Conservation (phyloP, 257 asterid genomes). For the Lycium barbarum region DNA sequence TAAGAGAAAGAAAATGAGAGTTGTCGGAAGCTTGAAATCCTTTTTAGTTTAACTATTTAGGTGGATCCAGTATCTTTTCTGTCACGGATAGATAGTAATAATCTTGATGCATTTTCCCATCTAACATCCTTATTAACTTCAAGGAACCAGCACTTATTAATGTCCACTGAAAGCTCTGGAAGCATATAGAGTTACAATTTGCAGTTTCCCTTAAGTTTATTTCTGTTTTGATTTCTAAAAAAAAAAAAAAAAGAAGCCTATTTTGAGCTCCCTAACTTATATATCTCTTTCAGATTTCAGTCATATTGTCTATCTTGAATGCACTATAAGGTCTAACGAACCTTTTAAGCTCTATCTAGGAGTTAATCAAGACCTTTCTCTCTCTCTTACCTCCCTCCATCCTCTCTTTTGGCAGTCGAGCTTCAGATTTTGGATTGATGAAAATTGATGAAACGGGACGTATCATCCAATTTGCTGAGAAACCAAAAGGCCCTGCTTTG, state of each 20-base stretch:
- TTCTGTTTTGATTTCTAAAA: background rate
- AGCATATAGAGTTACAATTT: background rate
- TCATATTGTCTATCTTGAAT: slow-evolving; percentile 8
- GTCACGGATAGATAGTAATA: background rate
- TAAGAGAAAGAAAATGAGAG: background rate
- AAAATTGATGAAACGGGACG: slow-evolving; percentile 78
- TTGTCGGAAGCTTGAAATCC: background rate
- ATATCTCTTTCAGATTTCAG: background rate
- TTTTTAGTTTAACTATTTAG: background rate
- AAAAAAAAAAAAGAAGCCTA: too few relatives aligned
- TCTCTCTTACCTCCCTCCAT: background rate
- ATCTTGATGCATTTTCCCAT: slow-evolving; percentile 1
- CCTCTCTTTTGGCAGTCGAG: slow-evolving; percentile 65
- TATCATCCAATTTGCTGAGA: slow-evolving; percentile 80
- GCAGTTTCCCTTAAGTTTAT: background rate
- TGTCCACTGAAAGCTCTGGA: slow-evolving; percentile 18
- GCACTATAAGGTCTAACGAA: background rate
- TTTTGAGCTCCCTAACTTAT: background rate
- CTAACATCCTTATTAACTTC: background rate
- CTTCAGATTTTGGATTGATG: slow-evolving; percentile 93
- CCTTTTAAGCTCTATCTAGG: slow-evolving; percentile 3
- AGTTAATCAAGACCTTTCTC: background rate
- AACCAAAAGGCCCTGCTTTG: slow-evolving; percentile 81
- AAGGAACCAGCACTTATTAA: background rate
- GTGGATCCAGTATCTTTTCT: background rate